phyloP scores from a whole-genome alignment of 2,329 filamentous ascomycete species.

The Fusarium mangiferae region DNA sequence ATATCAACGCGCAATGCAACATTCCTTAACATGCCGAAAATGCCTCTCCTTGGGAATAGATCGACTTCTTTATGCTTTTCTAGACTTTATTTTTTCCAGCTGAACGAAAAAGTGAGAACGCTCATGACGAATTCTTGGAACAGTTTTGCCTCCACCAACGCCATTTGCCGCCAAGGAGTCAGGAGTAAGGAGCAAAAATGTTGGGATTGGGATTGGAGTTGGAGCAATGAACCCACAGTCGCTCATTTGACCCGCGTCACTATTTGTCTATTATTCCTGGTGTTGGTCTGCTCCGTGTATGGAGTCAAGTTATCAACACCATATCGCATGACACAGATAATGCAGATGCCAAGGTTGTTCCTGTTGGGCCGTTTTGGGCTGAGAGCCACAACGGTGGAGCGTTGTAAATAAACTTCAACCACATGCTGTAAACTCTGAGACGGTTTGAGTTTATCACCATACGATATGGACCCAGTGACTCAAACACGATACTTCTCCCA shows the following conservation, averaged over 20 bases:
- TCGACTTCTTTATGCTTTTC: constrained; percentile 5
- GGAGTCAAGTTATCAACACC: background rate
- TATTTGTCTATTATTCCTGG: background rate
- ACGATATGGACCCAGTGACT: background rate
- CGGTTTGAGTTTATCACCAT: background rate
- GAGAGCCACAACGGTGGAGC: background rate
- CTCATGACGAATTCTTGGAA: constrained; percentile 3
- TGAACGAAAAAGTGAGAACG: background rate
- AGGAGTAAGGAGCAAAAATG: background rate
- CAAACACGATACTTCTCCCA: background rate
- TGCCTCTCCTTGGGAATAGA: background rate
- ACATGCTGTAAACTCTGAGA: background rate
- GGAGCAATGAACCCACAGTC: background rate
- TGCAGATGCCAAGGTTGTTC: background rate
- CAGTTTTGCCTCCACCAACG: background rate
- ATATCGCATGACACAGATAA: background rate
- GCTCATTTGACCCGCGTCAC: background rate
- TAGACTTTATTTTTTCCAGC: background rate
- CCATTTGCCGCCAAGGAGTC: background rate
- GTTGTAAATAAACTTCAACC: background rate
- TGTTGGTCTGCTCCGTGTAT: too few species aligned
- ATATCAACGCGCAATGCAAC: constrained; percentile 13
- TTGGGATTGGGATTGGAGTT: too few species aligned
- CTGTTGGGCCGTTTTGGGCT: background rate
- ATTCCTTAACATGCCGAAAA: constrained; percentile 28